Percentiles rank a stretch among this genome's conserved stretches.
Conservation (phyloP, 148 eudicot species). For the Camellia granthamiana region DNA sequence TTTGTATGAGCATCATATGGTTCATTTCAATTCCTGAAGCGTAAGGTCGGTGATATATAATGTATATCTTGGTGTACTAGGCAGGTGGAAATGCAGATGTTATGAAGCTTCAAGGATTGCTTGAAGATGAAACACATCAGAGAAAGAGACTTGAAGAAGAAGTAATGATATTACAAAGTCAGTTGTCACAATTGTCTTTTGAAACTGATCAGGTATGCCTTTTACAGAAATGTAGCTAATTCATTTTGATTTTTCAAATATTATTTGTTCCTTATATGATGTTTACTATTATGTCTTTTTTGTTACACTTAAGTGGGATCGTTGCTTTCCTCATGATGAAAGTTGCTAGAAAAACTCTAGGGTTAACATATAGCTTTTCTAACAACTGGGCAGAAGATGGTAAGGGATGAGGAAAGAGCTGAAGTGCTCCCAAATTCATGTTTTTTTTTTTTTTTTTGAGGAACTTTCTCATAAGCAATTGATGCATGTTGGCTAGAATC, state of each 20-base stretch:
- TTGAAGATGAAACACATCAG: conserved; percentile 74
- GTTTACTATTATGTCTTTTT: not conserved
- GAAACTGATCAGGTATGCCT: conserved; percentile 69
- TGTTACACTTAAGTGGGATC: not conserved
- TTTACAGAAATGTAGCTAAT: conserved; percentile 1
- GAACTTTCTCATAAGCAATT: not conserved
- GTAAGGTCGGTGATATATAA: conserved; percentile 12
- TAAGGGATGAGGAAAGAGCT: conserved; percentile 1
- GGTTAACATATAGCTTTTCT: not conserved
- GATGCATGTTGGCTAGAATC: not conserved
- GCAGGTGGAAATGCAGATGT: conserved; percentile 68
- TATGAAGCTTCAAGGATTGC: conserved; percentile 50
- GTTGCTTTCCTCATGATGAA: not conserved
- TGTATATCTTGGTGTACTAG: conserved; percentile 37
- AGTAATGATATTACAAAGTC: conserved; percentile 58
- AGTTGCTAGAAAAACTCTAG: not conserved
- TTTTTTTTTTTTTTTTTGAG: not conserved
- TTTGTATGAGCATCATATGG: not conserved
- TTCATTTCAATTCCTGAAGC: conserved; percentile 5
- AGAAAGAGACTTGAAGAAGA: conserved; percentile 84
- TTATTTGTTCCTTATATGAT: not conserved
- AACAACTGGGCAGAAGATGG: conserved; percentile 2
- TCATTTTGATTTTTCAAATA: not conserved
- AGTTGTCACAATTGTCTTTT: conserved; percentile 63
- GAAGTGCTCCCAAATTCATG: not conserved